Conservation (phyloP, 129 eudicot species). For the Tagetes erecta region DNA sequence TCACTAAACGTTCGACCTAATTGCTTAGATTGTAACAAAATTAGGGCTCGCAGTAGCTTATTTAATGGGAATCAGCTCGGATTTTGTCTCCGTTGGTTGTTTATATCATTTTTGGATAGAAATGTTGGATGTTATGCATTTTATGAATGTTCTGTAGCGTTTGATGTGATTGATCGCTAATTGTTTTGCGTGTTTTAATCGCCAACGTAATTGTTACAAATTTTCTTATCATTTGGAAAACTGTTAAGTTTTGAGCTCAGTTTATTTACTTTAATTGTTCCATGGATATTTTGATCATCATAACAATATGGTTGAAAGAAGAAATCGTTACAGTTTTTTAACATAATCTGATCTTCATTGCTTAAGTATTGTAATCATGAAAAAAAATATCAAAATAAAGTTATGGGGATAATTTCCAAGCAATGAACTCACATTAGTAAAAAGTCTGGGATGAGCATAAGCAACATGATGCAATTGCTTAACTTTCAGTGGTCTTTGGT, state of each 20-base stretch:
- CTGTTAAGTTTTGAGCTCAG: not conserved
- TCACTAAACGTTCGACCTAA: not conserved
- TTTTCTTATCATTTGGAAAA: not conserved
- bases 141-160: not conserved
- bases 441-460: not conserved
- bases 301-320: not conserved
- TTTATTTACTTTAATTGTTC: not conserved
- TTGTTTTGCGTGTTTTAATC: not conserved
- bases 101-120: not conserved
- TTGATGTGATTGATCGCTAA: conserved; percentile 6
- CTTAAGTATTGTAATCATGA: not conserved
- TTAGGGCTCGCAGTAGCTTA: not conserved
- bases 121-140: not conserved
- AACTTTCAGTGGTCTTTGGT: not conserved
- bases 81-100: not conserved
- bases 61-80: not conserved
- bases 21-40: not conserved
- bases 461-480: not conserved
- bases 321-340: not conserved
- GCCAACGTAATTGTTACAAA: not conserved
- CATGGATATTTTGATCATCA: not conserved
- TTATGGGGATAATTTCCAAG: not conserved
- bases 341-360: not conserved
- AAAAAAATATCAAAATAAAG: not conserved
- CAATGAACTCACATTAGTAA: not conserved